Evolutionary conservation across 495 filamentous ascomycete species (phyloP), one percentile per base, ranked within the genome.

Genomic region (Talaromyces wortmannii): DNA sequence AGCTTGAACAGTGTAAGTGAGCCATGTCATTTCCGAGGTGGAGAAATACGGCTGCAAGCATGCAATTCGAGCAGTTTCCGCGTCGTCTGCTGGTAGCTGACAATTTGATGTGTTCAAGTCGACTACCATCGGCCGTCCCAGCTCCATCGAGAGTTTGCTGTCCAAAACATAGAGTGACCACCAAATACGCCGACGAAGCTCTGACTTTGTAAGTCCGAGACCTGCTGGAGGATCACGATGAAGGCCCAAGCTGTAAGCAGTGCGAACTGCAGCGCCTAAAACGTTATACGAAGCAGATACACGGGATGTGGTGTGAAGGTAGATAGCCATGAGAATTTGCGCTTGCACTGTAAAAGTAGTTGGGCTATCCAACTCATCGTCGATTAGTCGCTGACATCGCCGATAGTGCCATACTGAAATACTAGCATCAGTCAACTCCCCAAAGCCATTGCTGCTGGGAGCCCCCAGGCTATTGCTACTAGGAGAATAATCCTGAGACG

Each of bases 91-190:
- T 13, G 36, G 36, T 40, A 40, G 36, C 13, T 13, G 36, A 40
- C 36, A 40, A 5, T 40, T 13, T 8, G 36, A 40, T 40, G 13
- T 40, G 13, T 40, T 13, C 36, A 40, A 13, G 13, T 40, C 36
- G 8, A 40, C 36, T 1, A 40, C 8, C 36, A 40, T 40, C 5
- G 79, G 77, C 0, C 78, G 77, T 4, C 81, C 79, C 1, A 83
- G 67, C 48, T 79, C 75, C 75, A 80, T 76, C 49, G 62, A 67
- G 0, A 64, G 58, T 53, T 79, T 78, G 55, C 63, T 73, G 18
- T 83, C 79, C 11, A 80, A 44, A 5, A 61, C 46, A 55, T 72
- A 81, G 2, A 82, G 50, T 0, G 63, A 66, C 81, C 79, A 81
- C 79, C 80, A 82, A 0, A 81, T 32, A 0, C 81, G 68, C 48